Conservation (phyloP, 1,284 basidiomycete species). For the Hemileia vastatrix region DNA sequence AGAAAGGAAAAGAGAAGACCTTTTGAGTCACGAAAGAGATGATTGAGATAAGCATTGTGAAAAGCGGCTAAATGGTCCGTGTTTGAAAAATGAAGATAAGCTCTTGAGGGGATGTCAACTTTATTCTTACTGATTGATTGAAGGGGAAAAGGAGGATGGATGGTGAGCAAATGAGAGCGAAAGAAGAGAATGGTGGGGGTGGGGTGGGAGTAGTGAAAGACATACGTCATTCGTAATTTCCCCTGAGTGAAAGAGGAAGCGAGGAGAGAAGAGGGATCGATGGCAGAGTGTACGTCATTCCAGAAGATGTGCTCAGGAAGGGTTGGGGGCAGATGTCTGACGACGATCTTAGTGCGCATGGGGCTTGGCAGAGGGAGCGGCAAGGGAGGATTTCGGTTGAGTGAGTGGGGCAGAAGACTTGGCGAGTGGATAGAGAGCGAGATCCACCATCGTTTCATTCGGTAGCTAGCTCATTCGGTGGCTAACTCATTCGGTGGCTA, state of each 20-base stretch:
- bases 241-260: constrained; percentile 60
- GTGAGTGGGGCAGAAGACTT: too few relatives aligned
- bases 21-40: constrained; percentile 79
- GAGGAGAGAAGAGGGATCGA: constrained; percentile 61
- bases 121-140: constrained; percentile 2
- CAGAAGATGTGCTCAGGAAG: constrained; percentile 87
- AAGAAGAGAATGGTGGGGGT: background rate
- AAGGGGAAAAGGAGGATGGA: background rate
- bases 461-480: too few relatives aligned
- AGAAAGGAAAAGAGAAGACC: background rate
- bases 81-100: constrained; percentile 79
- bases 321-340: constrained; percentile 79
- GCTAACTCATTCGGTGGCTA: too few relatives aligned
- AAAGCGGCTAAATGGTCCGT: constrained; percentile 64
- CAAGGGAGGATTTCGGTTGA: too few relatives aligned
- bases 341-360: constrained; percentile 63
- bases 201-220: background rate
- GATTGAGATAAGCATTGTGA: constrained; percentile 77
- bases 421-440: too few relatives aligned
- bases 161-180: background rate
- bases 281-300: constrained; percentile 76
- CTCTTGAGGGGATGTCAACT: constrained; percentile 41
- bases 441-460: too few relatives aligned
- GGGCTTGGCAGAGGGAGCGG: background rate
- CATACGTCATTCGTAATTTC: constrained; percentile 47